Conservation (phyloP, 208 protist genomes). For the Jaenimonas drosophilae region DNA sequence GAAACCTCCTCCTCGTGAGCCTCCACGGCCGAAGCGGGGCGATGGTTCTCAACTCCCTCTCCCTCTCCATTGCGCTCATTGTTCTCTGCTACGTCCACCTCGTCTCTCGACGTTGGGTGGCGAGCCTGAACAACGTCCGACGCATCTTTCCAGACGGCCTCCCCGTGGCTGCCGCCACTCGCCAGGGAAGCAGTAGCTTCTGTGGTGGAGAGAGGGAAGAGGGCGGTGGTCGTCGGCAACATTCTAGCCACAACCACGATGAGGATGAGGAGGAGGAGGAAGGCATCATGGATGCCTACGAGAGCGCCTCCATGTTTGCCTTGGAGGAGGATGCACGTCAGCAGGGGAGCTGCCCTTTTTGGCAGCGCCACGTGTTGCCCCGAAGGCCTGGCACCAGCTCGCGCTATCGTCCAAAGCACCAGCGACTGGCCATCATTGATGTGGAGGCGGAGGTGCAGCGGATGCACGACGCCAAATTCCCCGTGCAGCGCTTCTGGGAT, state of each 20-base stretch:
- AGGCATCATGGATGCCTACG: slow-evolving; percentile 25
- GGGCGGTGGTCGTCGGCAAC: background rate
- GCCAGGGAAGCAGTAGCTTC: too few relatives aligned
- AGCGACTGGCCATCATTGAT: slow-evolving; percentile 45
- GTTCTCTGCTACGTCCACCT: slow-evolving; percentile 34
- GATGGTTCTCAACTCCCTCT: slow-evolving; percentile 38
- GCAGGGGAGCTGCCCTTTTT: slow-evolving; percentile 25
- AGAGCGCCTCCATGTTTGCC: slow-evolving; percentile 14
- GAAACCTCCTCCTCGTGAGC: slow-evolving; percentile 52
- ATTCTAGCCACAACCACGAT: too few relatives aligned
- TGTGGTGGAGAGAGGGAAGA: too few relatives aligned
- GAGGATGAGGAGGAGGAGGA: slow-evolving; percentile 9
- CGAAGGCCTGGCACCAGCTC: slow-evolving; percentile 18
- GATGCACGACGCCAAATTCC: slow-evolving; percentile 38
- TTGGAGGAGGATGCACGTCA: slow-evolving; percentile 4
- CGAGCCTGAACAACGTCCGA: slow-evolving; percentile 30
- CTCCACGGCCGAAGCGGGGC: slow-evolving; percentile 35
- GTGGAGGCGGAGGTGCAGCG: slow-evolving; percentile 31
- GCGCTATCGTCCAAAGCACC: slow-evolving; percentile 69
- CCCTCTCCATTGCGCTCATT: slow-evolving; percentile 21
- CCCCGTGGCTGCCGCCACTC: background rate
- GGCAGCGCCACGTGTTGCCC: slow-evolving; percentile 37
- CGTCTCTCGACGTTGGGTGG: slow-evolving; percentile 36
- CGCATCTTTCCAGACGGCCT: slow-evolving; percentile 8
- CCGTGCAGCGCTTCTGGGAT: slow-evolving; percentile 78